phyloP scores from a whole-genome alignment of 768 basidiomycete species.

The Royoungia palumana region DNA sequence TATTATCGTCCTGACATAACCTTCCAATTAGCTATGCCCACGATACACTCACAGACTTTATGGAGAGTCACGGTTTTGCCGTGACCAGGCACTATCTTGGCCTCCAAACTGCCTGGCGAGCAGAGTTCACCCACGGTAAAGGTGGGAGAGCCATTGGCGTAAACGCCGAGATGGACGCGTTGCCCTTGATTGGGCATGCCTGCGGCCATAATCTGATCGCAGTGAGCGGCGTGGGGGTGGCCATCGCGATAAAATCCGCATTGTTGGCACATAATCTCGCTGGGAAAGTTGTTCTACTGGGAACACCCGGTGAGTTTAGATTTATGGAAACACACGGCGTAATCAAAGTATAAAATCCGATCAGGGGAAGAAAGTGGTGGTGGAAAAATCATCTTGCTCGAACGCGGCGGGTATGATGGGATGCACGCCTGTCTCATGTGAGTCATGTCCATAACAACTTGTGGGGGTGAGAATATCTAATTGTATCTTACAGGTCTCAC shows the following conservation, averaged over 20 bases:
- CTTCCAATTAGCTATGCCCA: constrained; percentile 58
- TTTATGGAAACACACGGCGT: neutral
- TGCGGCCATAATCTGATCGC: constrained; percentile 88
- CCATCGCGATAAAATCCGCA: constrained; percentile 69
- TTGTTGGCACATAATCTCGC: constrained; percentile 57
- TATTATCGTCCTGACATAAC: constrained; percentile 7
- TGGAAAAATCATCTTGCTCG: constrained; percentile 72
- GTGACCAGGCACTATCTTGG: constrained; percentile 70
- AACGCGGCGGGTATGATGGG: constrained; percentile 71
- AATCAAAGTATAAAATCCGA: constrained; percentile 6
- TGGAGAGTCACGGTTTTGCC: constrained; percentile 63
- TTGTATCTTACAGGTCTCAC: constrained; percentile 56
- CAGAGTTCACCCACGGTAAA: constrained; percentile 57
- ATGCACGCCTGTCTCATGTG: constrained; percentile 84
- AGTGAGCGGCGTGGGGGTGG: constrained; percentile 69
- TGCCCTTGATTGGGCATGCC: constrained; percentile 56
- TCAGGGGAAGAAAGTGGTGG: constrained; percentile 76
- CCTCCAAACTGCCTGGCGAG: constrained; percentile 74
- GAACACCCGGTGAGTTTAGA: constrained; percentile 60
- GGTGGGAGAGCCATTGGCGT: constrained; percentile 69
- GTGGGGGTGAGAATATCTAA: constrained; percentile 15
- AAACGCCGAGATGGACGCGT: constrained; percentile 74
- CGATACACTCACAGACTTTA: constrained; percentile 62
- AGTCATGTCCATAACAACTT: constrained; percentile 5
- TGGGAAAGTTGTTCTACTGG: constrained; percentile 70